Conservation (phyloP, 176 grass and related monocot genomes). For the Musa schizocarpa region DNA sequence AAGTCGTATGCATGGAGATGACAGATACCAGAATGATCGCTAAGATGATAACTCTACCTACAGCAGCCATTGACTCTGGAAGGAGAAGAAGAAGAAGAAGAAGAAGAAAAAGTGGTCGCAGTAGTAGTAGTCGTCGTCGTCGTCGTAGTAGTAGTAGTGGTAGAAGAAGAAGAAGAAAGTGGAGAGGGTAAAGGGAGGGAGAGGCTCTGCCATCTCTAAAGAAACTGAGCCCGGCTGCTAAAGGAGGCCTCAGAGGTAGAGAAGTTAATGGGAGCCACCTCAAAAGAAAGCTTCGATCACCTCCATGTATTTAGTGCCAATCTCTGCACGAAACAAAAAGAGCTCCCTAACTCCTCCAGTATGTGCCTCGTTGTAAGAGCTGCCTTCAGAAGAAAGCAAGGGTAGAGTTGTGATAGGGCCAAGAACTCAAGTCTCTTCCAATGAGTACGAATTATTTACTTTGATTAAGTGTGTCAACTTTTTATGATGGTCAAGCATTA, state of each 20-base stretch:
- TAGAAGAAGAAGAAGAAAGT: not conserved
- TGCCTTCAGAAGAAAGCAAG: no score
- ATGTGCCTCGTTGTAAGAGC: no score
- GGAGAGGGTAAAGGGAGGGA: not conserved
- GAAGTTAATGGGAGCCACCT: conserved; percentile 14
- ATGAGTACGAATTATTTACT: no score
- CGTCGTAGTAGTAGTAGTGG: no score
- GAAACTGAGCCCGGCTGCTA: not conserved
- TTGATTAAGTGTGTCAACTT: no score
- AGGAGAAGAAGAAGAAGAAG: not conserved
- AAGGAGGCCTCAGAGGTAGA: not conserved
- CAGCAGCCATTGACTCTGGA: not conserved
- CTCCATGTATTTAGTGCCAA: conserved; percentile 4
- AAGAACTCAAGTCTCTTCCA: no score
- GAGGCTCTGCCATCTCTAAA: no score
- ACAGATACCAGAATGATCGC: not conserved
- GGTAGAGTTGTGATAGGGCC: no score
- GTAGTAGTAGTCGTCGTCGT: not conserved
- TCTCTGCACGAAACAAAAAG: conserved; percentile 4
- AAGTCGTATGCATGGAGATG: no score
- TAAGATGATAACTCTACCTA: conserved; percentile 6
- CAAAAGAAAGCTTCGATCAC: conserved; percentile 6
- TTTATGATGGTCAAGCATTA: no score
- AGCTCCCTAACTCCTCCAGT: not conserved
- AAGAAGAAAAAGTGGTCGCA: not conserved